These are phyloP conservation scores for Lolium rigidum DNA, from an alignment of 176 grass and related monocot species.

Conservation along the genomic window DNA sequence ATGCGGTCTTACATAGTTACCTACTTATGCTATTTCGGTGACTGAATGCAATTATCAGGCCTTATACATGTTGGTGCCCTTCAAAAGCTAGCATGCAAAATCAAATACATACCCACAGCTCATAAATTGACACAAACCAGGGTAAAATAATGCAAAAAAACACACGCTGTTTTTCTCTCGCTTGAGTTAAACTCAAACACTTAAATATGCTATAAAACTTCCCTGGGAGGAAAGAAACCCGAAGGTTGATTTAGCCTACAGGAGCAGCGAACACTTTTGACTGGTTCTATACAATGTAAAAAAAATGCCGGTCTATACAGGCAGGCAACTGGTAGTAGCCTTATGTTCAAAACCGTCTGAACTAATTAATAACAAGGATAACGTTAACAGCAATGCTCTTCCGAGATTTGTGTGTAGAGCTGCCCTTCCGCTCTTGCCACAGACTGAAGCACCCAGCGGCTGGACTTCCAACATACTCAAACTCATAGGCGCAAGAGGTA, in stretches of 20 bases:
- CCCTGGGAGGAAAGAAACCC: not conserved
- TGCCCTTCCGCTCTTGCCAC: slow-evolving; percentile 20
- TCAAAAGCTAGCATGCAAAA: not conserved
- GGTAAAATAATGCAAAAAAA: not conserved
- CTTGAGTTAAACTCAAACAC: slow-evolving; percentile 26
- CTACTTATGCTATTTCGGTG: not conserved
- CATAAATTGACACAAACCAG: not conserved
- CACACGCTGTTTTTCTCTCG: not conserved
- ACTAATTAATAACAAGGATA: slow-evolving; percentile 20
- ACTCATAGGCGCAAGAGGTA: slow-evolving; percentile 74
- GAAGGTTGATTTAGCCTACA: slow-evolving; percentile 39
- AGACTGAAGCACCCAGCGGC: slow-evolving; percentile 4
- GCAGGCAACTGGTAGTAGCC: slow-evolving; percentile 14
- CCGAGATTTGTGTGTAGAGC: slow-evolving; percentile 6
- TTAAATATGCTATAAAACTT: not conserved
- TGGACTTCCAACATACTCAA: slow-evolving; percentile 1
- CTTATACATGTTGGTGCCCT: not conserved
- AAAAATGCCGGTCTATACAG: slow-evolving; percentile 52
- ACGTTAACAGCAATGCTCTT: slow-evolving; percentile 15
- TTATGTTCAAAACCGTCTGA: slow-evolving; percentile 54
- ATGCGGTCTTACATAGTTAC: not conserved
- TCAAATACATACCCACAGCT: not conserved
- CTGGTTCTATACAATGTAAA: slow-evolving; percentile 59
- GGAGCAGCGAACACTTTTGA: slow-evolving; percentile 32
- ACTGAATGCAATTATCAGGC: not conserved